Percentiles rank a stretch among this genome's conserved stretches.
These are phyloP conservation scores for Coniochaeta pulveracea DNA, from an alignment of 2,329 filamentous ascomycete genomes.

Conservation along the genomic window DNA sequence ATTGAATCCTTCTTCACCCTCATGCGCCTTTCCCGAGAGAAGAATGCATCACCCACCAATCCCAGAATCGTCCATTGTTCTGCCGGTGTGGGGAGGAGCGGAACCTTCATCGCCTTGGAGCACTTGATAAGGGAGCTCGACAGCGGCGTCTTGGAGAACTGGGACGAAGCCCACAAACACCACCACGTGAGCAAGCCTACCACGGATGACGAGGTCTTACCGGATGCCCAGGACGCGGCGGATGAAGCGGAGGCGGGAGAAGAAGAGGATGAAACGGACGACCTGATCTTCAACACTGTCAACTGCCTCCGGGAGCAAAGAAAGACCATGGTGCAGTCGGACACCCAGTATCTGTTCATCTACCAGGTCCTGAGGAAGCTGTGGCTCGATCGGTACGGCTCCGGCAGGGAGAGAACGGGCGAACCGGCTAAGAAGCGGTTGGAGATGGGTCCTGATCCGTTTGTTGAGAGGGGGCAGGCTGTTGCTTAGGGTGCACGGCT, in stretches of 20 bases:
- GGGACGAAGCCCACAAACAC: constrained; percentile 16
- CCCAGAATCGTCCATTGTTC: constrained; percentile 81
- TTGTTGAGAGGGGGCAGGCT: no score
- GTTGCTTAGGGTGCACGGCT: no score
- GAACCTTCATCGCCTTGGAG: constrained; percentile 94
- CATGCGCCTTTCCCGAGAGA: constrained; percentile 54
- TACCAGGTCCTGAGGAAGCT: constrained; percentile 74
- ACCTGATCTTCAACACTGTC: constrained; percentile 70
- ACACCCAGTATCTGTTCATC: constrained; percentile 74
- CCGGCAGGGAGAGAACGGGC: constrained; percentile 10
- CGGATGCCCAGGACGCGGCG: neutral
- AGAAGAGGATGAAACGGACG: constrained; percentile 23
- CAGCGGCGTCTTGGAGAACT: constrained; percentile 52
- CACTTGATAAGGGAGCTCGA: constrained; percentile 77
- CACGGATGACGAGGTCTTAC: neutral
- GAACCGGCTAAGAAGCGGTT: constrained; percentile 42
- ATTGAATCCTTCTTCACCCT: constrained; percentile 57
- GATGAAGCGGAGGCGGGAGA: neutral
- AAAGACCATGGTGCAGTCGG: constrained; percentile 90
- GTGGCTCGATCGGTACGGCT: constrained; percentile 56
- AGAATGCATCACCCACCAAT: constrained; percentile 43
- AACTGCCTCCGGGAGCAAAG: constrained; percentile 75
- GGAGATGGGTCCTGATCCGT: constrained; percentile 39
- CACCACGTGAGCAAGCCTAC: neutral
- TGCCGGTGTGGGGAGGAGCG: constrained; percentile 85